phyloP scores from a whole-genome alignment of 2,329 filamentous ascomycete species.

The Samsoniella hepiali region DNA sequence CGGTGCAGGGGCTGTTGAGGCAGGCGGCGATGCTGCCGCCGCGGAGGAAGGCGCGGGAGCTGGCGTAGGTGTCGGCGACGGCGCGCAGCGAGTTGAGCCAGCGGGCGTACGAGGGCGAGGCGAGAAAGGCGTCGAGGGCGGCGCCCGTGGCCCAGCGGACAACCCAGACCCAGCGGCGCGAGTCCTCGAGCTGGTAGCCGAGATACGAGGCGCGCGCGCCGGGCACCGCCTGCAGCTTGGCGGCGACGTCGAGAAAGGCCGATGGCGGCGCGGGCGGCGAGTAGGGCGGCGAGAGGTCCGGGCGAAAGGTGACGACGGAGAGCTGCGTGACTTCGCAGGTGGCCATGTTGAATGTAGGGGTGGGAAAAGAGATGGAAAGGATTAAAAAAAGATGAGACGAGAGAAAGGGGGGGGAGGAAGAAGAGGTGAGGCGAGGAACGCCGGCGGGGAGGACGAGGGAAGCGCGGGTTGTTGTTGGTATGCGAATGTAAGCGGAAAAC shows the following conservation, averaged over 20 bases:
- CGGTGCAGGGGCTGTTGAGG: conserved; percentile 37
- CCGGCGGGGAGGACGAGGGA: not conserved
- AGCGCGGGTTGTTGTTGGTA: not conserved
- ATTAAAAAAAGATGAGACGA: not conserved
- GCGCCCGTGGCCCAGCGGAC: conserved; percentile 34
- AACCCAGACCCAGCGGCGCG: conserved; percentile 32
- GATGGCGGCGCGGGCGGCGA: conserved; percentile 27
- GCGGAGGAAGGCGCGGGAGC: conserved; percentile 25
- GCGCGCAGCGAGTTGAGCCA: conserved; percentile 38
- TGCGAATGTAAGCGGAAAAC: not conserved
- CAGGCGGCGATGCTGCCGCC: conserved; percentile 26
- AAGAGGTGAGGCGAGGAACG: not conserved
- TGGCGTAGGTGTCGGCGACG: conserved; percentile 26
- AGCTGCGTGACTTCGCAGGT: conserved; percentile 29
- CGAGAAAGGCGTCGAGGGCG: conserved; percentile 39
- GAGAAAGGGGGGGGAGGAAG: not conserved
- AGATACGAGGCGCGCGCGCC: conserved; percentile 34
- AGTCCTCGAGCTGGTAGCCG: conserved; percentile 35
- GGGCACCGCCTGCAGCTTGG: conserved; percentile 30
- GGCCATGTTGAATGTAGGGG: conserved; percentile 24
- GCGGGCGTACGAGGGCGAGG: conserved; percentile 39
- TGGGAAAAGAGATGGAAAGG: not conserved
- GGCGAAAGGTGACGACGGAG: conserved; percentile 32
- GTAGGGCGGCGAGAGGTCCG: conserved; percentile 21
- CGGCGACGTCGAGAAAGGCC: conserved; percentile 27